A percentile compares a stretch with the other conserved stretches of the same genome.
These are phyloP conservation scores for Beta lomatogona DNA, from an alignment of 179 eudicot species.

Conservation along the genomic window DNA sequence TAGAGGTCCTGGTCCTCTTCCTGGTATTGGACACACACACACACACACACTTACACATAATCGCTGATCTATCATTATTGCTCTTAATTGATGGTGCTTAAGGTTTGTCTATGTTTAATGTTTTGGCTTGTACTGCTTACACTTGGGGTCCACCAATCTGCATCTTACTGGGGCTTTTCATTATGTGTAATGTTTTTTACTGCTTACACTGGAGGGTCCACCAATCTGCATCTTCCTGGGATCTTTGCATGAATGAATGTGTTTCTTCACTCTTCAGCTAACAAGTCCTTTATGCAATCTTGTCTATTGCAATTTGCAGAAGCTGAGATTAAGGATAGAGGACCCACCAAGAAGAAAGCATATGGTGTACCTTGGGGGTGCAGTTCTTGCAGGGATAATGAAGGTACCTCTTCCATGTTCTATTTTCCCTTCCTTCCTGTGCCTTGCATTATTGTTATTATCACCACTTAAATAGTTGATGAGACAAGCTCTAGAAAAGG, in stretches of 20 bases:
- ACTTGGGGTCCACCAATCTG: neutral
- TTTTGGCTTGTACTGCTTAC: neutral
- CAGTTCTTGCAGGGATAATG: constrained; percentile 99
- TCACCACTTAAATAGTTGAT: neutral
- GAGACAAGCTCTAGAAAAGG: neutral
- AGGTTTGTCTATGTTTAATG: constrained; percentile 9
- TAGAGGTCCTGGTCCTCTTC: neutral
- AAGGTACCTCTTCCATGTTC: constrained; percentile 51
- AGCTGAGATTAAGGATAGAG: constrained; percentile 88
- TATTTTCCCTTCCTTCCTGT: neutral
- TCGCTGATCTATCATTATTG: neutral
- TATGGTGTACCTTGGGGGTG: constrained; percentile 99
- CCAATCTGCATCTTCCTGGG: too few relatives aligned
- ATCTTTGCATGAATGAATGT: too few relatives aligned
- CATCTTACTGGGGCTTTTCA: neutral
- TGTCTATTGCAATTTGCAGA: constrained; percentile 38
- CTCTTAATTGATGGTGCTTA: neutral
- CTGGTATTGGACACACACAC: neutral
- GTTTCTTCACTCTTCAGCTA: neutral
- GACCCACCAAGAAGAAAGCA: constrained; percentile 99
- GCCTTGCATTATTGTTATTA: neutral
- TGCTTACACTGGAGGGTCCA: too few relatives aligned
- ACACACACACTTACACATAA: too few relatives aligned
- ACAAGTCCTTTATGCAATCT: neutral
- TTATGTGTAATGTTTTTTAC: neutral